Conservation (phyloP, 257 asterid genomes). For the Anisodus acutangulus region DNA sequence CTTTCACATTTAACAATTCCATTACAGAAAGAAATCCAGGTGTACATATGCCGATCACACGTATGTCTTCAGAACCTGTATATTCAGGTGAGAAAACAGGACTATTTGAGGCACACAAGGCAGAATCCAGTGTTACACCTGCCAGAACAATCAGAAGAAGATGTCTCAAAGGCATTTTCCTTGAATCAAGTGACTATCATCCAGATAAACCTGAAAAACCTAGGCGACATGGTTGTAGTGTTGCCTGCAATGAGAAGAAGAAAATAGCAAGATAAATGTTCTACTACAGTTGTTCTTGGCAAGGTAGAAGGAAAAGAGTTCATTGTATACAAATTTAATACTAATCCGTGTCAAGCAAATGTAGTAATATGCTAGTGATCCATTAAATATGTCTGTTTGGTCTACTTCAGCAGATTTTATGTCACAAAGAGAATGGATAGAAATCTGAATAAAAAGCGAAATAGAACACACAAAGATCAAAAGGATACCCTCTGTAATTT, state of each 20-base stretch:
- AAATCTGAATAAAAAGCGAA: no score
- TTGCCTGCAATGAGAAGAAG: slow-evolving; percentile 48
- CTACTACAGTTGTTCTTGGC: not conserved
- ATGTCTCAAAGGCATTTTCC: slow-evolving; percentile 74
- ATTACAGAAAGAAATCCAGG: slow-evolving; percentile 73
- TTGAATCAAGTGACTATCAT: slow-evolving; percentile 82
- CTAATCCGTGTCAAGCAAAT: not conserved
- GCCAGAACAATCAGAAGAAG: slow-evolving; percentile 74
- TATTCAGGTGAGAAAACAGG: slow-evolving; percentile 34
- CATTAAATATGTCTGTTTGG: not conserved
- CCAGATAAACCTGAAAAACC: slow-evolving; percentile 79
- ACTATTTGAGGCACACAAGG: slow-evolving; percentile 44
- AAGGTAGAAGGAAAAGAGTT: not conserved
- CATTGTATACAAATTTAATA: not conserved
- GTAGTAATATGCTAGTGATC: not conserved
- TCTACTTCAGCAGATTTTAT: not conserved
- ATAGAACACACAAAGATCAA: not conserved
- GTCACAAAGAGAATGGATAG: not conserved
- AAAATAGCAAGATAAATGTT: slow-evolving; percentile 32
- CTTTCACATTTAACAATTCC: slow-evolving; percentile 59
- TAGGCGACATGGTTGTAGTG: slow-evolving; percentile 82
- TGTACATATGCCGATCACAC: slow-evolving; percentile 53
- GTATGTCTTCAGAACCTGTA: slow-evolving; percentile 42
- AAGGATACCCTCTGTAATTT: not conserved
- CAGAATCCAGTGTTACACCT: slow-evolving; percentile 51